A percentile compares a stretch with the other conserved stretches of the same genome.
Conservation (phyloP, 768 basidiomycete genomes). For the Butyriboletus loyo region DNA sequence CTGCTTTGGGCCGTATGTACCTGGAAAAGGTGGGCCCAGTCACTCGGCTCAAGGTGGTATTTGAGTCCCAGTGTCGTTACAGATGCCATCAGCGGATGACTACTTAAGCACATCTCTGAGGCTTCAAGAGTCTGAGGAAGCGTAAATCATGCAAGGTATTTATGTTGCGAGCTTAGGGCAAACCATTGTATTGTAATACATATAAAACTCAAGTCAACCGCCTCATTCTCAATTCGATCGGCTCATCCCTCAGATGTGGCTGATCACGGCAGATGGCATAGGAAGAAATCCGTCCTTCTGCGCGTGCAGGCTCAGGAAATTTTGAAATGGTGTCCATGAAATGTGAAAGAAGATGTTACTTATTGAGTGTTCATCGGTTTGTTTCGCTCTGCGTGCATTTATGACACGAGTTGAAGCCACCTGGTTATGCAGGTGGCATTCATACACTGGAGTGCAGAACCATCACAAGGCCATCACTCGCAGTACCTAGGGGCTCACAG, state of each 20-base stretch:
- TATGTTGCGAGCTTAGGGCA: not conserved
- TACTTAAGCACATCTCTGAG: slow-evolving; percentile 5
- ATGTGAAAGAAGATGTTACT: not conserved
- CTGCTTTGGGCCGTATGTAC: slow-evolving; percentile 12
- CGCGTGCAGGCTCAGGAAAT: not conserved
- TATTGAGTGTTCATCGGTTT: not conserved
- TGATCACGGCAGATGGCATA: too few relatives aligned
- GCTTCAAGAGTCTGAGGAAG: not conserved
- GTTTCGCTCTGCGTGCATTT: not conserved
- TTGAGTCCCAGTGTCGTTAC: not conserved
- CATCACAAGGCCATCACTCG: slow-evolving; percentile 7
- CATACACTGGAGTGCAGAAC: not conserved
- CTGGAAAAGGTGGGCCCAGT: slow-evolving; percentile 8
- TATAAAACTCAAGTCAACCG: too few relatives aligned
- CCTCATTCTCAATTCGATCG: too few relatives aligned
- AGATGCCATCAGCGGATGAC: slow-evolving; percentile 14
- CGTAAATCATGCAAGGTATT: not conserved
- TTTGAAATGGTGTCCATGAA: not conserved
- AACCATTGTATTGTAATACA: not conserved
- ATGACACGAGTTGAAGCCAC: not conserved
- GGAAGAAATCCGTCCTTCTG: too few relatives aligned
- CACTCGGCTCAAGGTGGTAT: not conserved
- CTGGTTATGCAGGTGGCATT: not conserved
- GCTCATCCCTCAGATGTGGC: too few relatives aligned
- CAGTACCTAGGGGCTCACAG: slow-evolving; percentile 18